A percentile compares a stretch with the other conserved stretches of the same genome.
These are phyloP conservation scores for Fusarium circinatum DNA, from an alignment of 2,329 filamentous ascomycete genomes.

Conservation along the genomic window DNA sequence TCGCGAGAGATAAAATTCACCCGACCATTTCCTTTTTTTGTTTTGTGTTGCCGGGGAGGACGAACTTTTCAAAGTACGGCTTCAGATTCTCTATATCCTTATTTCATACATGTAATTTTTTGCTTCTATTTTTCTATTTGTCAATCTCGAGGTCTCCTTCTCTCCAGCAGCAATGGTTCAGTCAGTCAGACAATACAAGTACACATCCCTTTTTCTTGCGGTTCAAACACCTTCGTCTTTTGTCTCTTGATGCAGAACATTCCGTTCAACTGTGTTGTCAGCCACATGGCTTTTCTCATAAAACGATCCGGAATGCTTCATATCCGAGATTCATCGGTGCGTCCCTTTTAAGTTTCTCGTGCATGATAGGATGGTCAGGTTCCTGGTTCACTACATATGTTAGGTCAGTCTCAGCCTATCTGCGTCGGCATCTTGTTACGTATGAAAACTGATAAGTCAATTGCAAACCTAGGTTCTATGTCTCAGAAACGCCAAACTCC, in stretches of 20 bases:
- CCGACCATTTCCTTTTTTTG: constrained; percentile 36
- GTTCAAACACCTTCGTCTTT: constrained; percentile 19
- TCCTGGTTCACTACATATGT: background rate
- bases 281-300: constrained; percentile 18
- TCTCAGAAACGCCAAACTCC: constrained; percentile 25
- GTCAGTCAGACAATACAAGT: constrained; percentile 45
- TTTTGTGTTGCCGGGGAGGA: constrained; percentile 42
- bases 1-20: constrained; percentile 40
- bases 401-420: constrained; percentile 8
- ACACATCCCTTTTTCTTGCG: constrained; percentile 31
- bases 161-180: constrained; percentile 44
- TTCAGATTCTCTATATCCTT: constrained; percentile 45
- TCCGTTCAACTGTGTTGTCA: constrained; percentile 10
- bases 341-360: background rate
- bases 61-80: constrained; percentile 42
- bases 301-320: constrained; percentile 24
- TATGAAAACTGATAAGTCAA: constrained; percentile 20
- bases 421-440: background rate
- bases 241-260: constrained; percentile 15
- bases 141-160: constrained; percentile 42
- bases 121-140: constrained; percentile 27
- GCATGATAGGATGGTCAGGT: constrained; percentile 1
- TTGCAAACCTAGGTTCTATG: constrained; percentile 6
- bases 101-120: constrained; percentile 46
- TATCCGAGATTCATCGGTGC: background rate